Conservation (phyloP, 331 rosid species). For the Malus hybrid region DNA sequence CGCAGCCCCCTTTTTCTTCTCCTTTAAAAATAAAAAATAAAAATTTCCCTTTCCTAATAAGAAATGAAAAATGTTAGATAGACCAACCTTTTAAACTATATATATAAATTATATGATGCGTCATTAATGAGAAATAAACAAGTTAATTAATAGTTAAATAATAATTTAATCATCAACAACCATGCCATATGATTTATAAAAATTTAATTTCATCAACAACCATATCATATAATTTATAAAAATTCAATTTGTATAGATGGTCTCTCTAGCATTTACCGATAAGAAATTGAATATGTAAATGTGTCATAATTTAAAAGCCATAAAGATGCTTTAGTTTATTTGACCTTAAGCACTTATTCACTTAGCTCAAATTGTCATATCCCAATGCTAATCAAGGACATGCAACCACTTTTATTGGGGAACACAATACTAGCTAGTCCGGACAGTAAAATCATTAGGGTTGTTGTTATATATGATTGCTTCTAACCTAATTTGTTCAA, state of each 20-base stretch:
- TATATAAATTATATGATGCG: no score
- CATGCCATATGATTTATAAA: no score
- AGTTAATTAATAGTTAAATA: no score
- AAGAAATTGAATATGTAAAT: neutral
- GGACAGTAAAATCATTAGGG: slow-evolving; percentile 6
- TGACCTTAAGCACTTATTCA: slow-evolving; percentile 19
- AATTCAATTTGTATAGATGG: no score
- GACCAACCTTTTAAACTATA: no score
- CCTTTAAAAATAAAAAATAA: neutral
- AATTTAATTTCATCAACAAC: no score
- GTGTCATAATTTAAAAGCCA: neutral
- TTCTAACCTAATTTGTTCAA: neutral
- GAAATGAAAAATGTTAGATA: no score
- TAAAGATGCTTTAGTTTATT: slow-evolving; percentile 4
- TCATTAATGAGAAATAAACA: no score
- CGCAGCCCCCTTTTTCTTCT: neutral
- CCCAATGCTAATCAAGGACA: slow-evolving; percentile 3
- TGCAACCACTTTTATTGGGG: neutral
- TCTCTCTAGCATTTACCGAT: no score
- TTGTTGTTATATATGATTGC: neutral
- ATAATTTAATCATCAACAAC: no score
- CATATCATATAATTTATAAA: no score
- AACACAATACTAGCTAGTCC: no score
- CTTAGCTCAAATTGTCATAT: slow-evolving; percentile 11
- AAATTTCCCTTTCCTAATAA: neutral